These are phyloP conservation scores for Pyrus bretschneideri DNA, from an alignment of 306 rosid species.

Conservation along the genomic window DNA sequence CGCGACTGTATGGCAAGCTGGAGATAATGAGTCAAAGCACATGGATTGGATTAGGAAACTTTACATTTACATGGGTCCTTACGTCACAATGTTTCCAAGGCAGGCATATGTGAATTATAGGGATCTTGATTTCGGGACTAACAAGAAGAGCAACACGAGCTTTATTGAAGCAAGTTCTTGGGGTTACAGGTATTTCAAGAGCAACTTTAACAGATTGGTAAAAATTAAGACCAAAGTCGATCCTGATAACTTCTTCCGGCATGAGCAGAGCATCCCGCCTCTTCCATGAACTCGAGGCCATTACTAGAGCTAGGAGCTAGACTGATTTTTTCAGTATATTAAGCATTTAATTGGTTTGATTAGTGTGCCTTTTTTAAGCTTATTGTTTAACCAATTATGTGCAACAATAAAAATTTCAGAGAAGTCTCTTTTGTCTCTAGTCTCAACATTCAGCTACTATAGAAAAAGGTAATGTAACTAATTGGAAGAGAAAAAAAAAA, in stretches of 20 bases:
- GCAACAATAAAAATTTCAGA: background rate
- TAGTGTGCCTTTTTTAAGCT: background rate
- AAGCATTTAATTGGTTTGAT: background rate
- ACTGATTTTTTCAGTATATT: background rate
- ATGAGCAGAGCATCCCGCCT: slow-evolving; percentile 77
- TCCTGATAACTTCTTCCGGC: slow-evolving; percentile 66
- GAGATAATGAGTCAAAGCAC: slow-evolving; percentile 30
- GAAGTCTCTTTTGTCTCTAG: background rate
- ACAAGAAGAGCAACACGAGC: slow-evolving; percentile 39
- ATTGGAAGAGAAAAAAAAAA: background rate
- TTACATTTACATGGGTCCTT: slow-evolving; percentile 59
- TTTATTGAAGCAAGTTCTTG: slow-evolving; percentile 45
- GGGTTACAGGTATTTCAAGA: slow-evolving; percentile 64
- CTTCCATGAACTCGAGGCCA: slow-evolving; percentile 10
- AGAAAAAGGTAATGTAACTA: background rate
- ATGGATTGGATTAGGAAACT: slow-evolving; percentile 68
- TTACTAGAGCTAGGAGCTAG: background rate
- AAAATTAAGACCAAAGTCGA: slow-evolving; percentile 54
- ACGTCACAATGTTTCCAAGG: slow-evolving; percentile 60
- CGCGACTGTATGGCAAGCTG: slow-evolving; percentile 37
- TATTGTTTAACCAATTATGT: background rate
- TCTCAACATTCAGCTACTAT: background rate
- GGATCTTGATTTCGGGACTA: slow-evolving; percentile 70
- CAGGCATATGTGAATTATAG: slow-evolving; percentile 72
- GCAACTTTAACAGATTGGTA: slow-evolving; percentile 52